Percentiles rank a stretch among this genome's conserved stretches.
Conservation (phyloP, 495 filamentous ascomycete species). For the Penicillium psychrofluorescens region DNA sequence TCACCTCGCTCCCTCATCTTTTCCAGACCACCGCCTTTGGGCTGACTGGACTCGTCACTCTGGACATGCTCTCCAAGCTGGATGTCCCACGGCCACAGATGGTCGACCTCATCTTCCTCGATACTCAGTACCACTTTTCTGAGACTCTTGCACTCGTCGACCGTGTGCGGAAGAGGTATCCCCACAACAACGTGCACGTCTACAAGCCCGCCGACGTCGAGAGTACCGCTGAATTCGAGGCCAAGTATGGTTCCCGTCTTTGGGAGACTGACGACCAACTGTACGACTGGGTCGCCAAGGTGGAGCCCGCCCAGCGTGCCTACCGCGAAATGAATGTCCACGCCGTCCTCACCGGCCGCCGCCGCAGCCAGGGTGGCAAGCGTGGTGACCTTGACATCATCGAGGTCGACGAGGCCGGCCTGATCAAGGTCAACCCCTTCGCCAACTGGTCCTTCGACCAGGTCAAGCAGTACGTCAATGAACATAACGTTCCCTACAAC, state of each 20-base stretch:
- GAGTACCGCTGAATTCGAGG: constrained; percentile 67
- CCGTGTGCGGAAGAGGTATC: constrained; percentile 67
- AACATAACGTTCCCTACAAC: constrained; percentile 90
- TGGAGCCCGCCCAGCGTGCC: constrained; percentile 89
- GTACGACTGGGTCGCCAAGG: constrained; percentile 96
- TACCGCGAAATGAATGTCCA: constrained; percentile 84
- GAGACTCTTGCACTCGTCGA: constrained; percentile 84
- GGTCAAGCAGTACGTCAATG: constrained; percentile 77
- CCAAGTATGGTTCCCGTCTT: constrained; percentile 70
- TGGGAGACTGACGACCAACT: constrained; percentile 83
- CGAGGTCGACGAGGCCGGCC: constrained; percentile 84
- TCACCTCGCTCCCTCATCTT: constrained; percentile 80
- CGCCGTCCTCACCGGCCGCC: constrained; percentile 89
- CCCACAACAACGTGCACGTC: constrained; percentile 70
- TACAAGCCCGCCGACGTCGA: constrained; percentile 75
- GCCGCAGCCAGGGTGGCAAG: constrained; percentile 88
- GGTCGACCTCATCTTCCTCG: constrained; percentile 91
- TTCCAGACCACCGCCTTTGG: constrained; percentile 98
- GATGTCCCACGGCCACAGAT: constrained; percentile 57
- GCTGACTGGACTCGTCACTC: constrained; percentile 82
- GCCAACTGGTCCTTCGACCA: constrained; percentile 92
- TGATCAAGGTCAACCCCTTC: constrained; percentile 98
- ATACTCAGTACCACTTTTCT: constrained; percentile 91
- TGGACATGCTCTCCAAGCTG: constrained; percentile 92
- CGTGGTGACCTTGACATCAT: constrained; percentile 82